Evolutionary conservation across 805 yeast genomes (phyloP), one percentile per base, ranked within the genome.

Genomic region (Starmerella powellii): DNA sequence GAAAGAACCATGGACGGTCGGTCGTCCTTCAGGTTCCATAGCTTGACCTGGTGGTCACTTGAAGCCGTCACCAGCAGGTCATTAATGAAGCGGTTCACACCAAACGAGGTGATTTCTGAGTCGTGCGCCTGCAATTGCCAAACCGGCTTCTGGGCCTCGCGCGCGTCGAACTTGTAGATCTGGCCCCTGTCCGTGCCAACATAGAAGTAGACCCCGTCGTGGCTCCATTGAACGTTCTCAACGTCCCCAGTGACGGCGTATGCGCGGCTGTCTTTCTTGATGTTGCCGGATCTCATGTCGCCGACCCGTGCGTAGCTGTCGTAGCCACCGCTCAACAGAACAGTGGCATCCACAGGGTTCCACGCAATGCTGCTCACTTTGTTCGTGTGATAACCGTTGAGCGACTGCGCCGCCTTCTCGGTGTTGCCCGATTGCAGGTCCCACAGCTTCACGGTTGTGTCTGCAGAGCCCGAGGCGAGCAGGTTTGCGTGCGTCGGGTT

Each of bases 71-170:
- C 75, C 57, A 91, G 62, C 68, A 83, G 64, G 16, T 88, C 91
- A 20, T 78, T 77, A 26, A 85, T 59, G 57, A 66, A 72, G 20
- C 59, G 58, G 63, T 84, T 87, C 29, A 78, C 71, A 51, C 79
- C 80, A 52, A 91, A 70, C 2, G 88, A 70, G 4, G 95, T 80
- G 47, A 91, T 80, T 47, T 94, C 96, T 2, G 94, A 74, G 63
- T 91, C 97, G 60, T 91, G 98, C 2, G 97, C 97, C 62, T 91
- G 95, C 53, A 91, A 68, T 2, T 94, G 84, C 98, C 98, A 91
- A 26, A 88, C 55, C 16, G 96, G 87, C 44, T 68, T 65, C 35
- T 69, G 71, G 19, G 31, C 30, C 30, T 68, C 73, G 60, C 95
- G 75, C 34, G 84, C 80, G 61, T 88, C 98, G 55, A 80, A 88